Percentiles rank a stretch among this genome's conserved stretches.
Evolutionary conservation across 1,284 basidiomycete species (phyloP).

Genomic region (Athelia sp.): DNA sequence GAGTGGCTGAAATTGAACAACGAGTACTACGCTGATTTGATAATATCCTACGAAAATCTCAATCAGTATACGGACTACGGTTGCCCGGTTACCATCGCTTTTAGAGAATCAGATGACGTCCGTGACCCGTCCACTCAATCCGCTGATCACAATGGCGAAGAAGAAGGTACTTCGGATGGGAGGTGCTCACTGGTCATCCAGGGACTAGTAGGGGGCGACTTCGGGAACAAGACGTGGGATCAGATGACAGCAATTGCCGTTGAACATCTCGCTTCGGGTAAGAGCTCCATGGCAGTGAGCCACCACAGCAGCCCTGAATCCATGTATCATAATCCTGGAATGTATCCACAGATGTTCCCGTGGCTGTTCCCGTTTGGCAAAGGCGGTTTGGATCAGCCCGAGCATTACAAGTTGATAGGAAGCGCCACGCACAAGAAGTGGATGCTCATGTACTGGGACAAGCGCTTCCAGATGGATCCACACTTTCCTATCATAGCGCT

Average conservation of each 20-base stretch:
- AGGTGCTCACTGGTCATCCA: slow-evolving; percentile 15
- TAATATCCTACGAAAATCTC: slow-evolving; percentile 19
- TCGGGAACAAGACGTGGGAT: slow-evolving; percentile 3
- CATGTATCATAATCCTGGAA: slow-evolving; percentile 19
- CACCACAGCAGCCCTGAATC: slow-evolving; percentile 8
- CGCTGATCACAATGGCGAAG: slow-evolving; percentile 3
- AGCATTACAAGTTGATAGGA: background rate
- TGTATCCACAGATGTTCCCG: slow-evolving; percentile 25
- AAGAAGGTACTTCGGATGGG: slow-evolving; percentile 12
- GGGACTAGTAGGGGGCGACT: slow-evolving; percentile 11
- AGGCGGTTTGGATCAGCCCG: slow-evolving; percentile 15
- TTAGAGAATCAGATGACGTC: no score
- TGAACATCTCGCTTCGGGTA: slow-evolving; percentile 12
- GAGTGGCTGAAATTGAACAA: slow-evolving; percentile 28
- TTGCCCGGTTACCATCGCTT: slow-evolving; percentile 16
- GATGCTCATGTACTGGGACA: slow-evolving; percentile 32
- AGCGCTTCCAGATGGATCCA: slow-evolving; percentile 29
- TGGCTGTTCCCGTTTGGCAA: slow-evolving; percentile 23
- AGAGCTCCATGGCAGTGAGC: slow-evolving; percentile 14
- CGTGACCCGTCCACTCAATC: no score
- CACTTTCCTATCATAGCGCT: slow-evolving; percentile 33
- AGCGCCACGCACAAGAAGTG: slow-evolving; percentile 16
- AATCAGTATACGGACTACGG: slow-evolving; percentile 14
- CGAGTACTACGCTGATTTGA: slow-evolving; percentile 17
- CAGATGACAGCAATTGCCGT: slow-evolving; percentile 11